Conservation (phyloP, 176 grass and related monocot species). For the Echinochloa phyllopogon region DNA sequence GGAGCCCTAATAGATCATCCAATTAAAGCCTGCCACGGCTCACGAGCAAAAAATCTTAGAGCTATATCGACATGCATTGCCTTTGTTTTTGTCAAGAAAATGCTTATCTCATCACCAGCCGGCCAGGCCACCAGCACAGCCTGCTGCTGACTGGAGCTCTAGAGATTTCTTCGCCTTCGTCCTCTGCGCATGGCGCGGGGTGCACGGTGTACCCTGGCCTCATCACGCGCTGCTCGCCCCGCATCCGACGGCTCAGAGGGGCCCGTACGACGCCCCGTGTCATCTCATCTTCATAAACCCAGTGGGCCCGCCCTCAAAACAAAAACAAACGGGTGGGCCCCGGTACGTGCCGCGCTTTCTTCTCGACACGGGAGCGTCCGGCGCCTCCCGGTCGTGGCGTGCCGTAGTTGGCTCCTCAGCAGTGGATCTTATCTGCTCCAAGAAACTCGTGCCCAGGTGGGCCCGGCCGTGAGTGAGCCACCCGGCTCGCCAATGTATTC, state of each 20-base stretch:
- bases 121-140: no score
- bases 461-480: background rate
- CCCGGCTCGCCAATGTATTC: background rate
- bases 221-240: background rate
- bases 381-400: conserved; percentile 11
- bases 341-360: conserved; percentile 26
- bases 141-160: background rate
- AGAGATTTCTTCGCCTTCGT: conserved; percentile 20
- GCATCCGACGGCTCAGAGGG: conserved; percentile 1
- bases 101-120: background rate
- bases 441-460: conserved; percentile 22
- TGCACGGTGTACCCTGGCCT: background rate
- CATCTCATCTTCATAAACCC: background rate
- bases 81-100: background rate
- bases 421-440: conserved; percentile 52
- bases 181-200: background rate
- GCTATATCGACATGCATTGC: no score
- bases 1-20: background rate
- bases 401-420: background rate
- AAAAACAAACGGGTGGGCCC: background rate
- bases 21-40: background rate
- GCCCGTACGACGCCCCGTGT: background rate
- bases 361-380: background rate
- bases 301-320: background rate
- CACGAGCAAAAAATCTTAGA: no score